phyloP scores from a whole-genome alignment of 2,329 filamentous ascomycete genomes.

The Colletotrichum liriopes region DNA sequence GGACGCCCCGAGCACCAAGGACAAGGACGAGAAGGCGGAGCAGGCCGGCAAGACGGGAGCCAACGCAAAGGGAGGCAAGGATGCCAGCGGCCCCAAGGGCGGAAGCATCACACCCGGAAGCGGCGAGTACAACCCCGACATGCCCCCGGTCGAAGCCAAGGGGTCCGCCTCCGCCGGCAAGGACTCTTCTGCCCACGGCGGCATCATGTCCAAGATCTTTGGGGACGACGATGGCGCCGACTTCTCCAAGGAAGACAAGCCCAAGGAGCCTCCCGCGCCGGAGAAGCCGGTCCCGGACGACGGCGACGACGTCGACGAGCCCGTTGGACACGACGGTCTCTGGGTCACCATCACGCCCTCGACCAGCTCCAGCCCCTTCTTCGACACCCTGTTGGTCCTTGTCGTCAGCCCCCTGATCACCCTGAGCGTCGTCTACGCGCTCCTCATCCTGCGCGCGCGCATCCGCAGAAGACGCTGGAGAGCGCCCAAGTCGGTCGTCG shows the following conservation, averaged over 20 bases:
- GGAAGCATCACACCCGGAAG: constrained; percentile 81
- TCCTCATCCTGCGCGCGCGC: constrained; percentile 88
- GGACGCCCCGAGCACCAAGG: constrained; percentile 58
- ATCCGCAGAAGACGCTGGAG: constrained; percentile 93
- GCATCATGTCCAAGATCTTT: constrained; percentile 67
- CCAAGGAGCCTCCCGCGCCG: constrained; percentile 43
- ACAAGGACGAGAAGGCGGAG: constrained; percentile 38
- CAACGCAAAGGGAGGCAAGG: constrained; percentile 44
- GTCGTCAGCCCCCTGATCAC: constrained; percentile 95
- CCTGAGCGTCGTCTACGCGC: constrained; percentile 90
- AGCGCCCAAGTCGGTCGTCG: constrained; percentile 96
- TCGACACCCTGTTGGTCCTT: constrained; percentile 96
- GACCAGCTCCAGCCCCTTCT: constrained; percentile 91
- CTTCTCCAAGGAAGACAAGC: constrained; percentile 46
- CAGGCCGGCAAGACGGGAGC: constrained; percentile 42
- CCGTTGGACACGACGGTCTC: constrained; percentile 79
- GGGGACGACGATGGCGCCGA: constrained; percentile 59
- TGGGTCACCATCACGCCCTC: constrained; percentile 98
- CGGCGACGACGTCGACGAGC: constrained; percentile 48
- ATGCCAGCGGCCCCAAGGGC: constrained; percentile 65
- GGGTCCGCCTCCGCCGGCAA: constrained; percentile 43
- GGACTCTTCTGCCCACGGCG: constrained; percentile 44
- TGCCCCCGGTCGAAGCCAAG: constrained; percentile 52
- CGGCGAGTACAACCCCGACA: constrained; percentile 72
- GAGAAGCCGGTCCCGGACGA: constrained; percentile 44